A percentile compares a stretch with the other conserved stretches of the same genome.
phyloP scores from a whole-genome alignment of 2,329 filamentous ascomycete genomes.

The Aureobasidium uvarum region DNA sequence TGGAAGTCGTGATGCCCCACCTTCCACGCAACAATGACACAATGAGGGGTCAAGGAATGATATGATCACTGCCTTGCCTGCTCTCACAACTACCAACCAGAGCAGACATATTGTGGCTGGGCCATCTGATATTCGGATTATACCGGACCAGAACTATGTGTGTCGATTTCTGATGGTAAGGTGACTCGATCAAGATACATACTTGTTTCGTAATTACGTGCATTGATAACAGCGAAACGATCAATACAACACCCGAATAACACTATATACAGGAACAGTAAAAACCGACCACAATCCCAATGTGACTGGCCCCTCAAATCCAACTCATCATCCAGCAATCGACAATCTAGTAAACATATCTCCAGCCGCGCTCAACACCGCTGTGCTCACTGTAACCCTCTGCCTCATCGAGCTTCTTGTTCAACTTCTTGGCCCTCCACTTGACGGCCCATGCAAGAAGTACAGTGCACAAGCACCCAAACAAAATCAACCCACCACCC shows the following conservation, averaged over 20 bases:
- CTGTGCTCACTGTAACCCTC: constrained; percentile 32
- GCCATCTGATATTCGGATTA: too few species aligned
- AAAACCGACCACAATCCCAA: background rate
- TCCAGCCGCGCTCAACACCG: constrained; percentile 36
- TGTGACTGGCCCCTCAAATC: background rate
- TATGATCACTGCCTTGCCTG: too few species aligned
- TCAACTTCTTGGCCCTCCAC: constrained; percentile 34
- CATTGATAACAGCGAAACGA: too few species aligned
- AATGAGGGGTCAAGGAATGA: background rate
- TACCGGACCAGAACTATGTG: too few species aligned
- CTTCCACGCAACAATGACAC: background rate
- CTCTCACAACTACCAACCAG: too few species aligned
- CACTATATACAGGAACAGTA: background rate
- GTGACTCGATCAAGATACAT: too few species aligned
- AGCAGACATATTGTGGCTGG: too few species aligned
- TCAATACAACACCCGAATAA: background rate
- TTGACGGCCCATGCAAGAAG: constrained; percentile 31
- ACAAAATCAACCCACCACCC: constrained; percentile 30
- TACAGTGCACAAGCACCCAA: constrained; percentile 34
- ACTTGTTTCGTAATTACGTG: too few species aligned
- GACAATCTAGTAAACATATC: constrained; percentile 32
- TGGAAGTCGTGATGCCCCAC: background rate
- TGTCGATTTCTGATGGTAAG: too few species aligned
- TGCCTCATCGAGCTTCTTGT: constrained; percentile 36
- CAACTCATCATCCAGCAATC: background rate